Evolutionary conservation across 202 grass and related monocot genomes (phyloP).

Genomic region (Eragrostis tef): DNA sequence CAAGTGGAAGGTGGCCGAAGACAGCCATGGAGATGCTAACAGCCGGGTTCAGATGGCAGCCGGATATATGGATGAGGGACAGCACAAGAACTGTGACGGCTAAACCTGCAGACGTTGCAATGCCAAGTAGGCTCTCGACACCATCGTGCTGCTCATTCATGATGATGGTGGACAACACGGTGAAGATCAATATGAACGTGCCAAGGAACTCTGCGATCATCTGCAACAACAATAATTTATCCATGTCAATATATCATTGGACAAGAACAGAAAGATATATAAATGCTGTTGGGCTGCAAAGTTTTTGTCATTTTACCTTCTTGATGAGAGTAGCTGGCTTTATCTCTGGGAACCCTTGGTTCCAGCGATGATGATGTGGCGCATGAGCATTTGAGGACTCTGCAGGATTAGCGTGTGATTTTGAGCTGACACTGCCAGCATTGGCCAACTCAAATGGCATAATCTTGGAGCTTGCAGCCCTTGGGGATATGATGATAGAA

Average conservation of each 20-base stretch:
- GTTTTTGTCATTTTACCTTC: slow-evolving; percentile 16
- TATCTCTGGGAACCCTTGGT: slow-evolving; percentile 12
- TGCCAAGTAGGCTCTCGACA: slow-evolving; percentile 40
- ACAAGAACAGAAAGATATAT: neutral
- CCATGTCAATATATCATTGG: neutral
- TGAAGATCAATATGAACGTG: slow-evolving; percentile 57
- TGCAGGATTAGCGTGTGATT: neutral
- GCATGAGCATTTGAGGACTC: neutral
- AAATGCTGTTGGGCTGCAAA: neutral
- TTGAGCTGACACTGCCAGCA: neutral
- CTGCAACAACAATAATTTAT: slow-evolving; percentile 19
- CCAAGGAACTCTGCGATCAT: slow-evolving; percentile 42
- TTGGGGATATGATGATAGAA: slow-evolving; percentile 39
- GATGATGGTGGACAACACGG: slow-evolving; percentile 51
- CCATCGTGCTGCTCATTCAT: slow-evolving; percentile 47
- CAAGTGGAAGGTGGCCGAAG: slow-evolving; percentile 52
- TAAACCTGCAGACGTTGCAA: slow-evolving; percentile 54
- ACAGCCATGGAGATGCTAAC: slow-evolving; percentile 55
- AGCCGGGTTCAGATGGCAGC: slow-evolving; percentile 62
- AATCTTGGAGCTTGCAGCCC: slow-evolving; percentile 37
- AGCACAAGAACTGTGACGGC: slow-evolving; percentile 52
- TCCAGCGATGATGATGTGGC: neutral
- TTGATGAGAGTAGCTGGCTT: slow-evolving; percentile 21
- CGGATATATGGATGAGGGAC: slow-evolving; percentile 58
- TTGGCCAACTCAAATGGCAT: slow-evolving; percentile 40